Base-by-base conservation (phyloP, 2,329 filamentous ascomycete genomes). In the Claviceps maximensis region DNA sequence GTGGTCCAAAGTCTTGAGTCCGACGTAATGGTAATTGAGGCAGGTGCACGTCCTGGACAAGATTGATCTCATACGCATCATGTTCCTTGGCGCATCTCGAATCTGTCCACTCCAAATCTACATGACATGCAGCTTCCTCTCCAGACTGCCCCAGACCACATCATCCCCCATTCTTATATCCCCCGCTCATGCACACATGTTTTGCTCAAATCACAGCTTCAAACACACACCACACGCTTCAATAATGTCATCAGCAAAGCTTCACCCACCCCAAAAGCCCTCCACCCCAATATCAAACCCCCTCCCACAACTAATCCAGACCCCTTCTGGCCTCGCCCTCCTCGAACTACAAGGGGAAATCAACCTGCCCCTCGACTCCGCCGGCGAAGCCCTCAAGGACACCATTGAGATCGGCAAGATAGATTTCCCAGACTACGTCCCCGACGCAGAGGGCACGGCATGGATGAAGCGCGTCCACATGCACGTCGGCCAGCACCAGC, bases 401-500 rank as follows among this genome's bases (percentile, higher is more conserved):
- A 56, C 64, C 2, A 19, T 55, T 17, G 61, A 67, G 21, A 75
- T 95, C 58, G 89, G 89, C 33, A 82, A 80, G 53, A 75, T 95
- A 31, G 77, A 85, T 33, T 95, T 95, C 61, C 89, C 89, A 1
- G 77, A 87, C 60, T 88, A 90, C 65, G 74, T 79, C 9, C 61
- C 63, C 13, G 66, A 60, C 27, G 60, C 61, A 13, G 62, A 62
- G 49, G 67, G 80, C 60, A 83, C 80, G 0, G 78, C 78, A 10
- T 96, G 90, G 90, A 95, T 91, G 87, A 94, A 89, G 69, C 78
- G 81, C 38, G 89, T 91, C 29, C 87, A 95, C 63, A 72, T 97
- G 49, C 95, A 91, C 64, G 79, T 97, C 4, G 93, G 91, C 6
- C 80, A 84, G 63, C 86, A 96, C 65, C 93, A 97, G 71, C 79